Conservation (phyloP, 1,139 yeast species). For the Candida pseudoviswanathii region DNA sequence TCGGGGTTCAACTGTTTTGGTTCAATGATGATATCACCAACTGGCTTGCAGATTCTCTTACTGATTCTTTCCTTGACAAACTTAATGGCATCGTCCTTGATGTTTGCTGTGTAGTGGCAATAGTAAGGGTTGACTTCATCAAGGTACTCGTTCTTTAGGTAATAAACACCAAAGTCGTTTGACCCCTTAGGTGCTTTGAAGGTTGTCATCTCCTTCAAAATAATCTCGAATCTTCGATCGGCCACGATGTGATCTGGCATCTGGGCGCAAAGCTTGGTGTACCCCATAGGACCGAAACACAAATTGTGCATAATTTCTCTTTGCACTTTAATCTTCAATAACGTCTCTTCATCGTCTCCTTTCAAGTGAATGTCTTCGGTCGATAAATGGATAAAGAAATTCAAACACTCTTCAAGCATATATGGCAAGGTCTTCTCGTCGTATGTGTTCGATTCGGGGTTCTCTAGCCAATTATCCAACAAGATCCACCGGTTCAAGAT, state of each 20-base stretch:
- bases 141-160: conserved; percentile 60
- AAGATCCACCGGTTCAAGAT: conserved; percentile 74
- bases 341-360: conserved; percentile 52
- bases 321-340: conserved; percentile 53
- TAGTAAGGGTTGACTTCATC: conserved; percentile 76
- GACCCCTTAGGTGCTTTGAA: conserved; percentile 66
- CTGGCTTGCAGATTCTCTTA: conserved; percentile 33
- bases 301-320: conserved; percentile 79
- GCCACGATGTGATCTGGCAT: conserved; percentile 76
- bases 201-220: conserved; percentile 59
- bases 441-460: conserved; percentile 19
- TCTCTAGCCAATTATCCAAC: conserved; percentile 47
- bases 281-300: conserved; percentile 72
- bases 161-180: conserved; percentile 69
- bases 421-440: conserved; percentile 52
- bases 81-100: conserved; percentile 72
- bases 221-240: conserved; percentile 74
- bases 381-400: conserved; percentile 67
- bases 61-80: conserved; percentile 50
- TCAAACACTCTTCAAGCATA: conserved; percentile 80
- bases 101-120: conserved; percentile 74
- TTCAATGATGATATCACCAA: conserved; percentile 48
- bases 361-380: conserved; percentile 68
- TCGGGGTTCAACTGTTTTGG: conserved; percentile 39
- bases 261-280: conserved; percentile 65